Evolutionary conservation across 768 basidiomycete genomes (phyloP).

Genomic region (Trametes cubensis): DNA sequence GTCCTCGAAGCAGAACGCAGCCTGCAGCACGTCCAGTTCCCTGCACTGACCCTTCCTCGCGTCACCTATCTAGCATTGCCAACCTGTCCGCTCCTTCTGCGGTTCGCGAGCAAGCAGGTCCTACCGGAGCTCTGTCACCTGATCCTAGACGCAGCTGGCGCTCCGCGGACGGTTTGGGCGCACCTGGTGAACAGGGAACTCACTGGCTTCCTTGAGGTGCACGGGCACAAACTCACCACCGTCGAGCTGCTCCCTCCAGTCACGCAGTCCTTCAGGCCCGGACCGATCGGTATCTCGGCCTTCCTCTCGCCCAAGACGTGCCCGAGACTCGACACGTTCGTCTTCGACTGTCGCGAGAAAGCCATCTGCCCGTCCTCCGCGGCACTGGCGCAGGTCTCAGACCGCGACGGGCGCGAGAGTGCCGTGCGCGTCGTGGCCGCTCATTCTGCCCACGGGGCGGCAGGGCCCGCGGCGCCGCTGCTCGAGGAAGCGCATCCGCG

Average conservation of each 20-base stretch:
- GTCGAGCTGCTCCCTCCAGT: conserved; percentile 43
- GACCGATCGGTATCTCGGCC: conserved; percentile 43
- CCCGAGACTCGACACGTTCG: conserved; percentile 48
- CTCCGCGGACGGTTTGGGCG: conserved; percentile 12
- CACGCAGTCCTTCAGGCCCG: conserved; percentile 27
- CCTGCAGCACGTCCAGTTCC: conserved; percentile 24
- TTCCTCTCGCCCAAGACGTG: conserved; percentile 48
- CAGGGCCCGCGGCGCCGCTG: conserved; percentile 11
- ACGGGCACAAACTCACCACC: conserved; percentile 43
- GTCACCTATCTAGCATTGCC: conserved; percentile 49
- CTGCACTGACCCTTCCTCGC: conserved; percentile 38
- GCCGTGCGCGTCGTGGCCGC: conserved; percentile 5
- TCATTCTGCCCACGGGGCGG: neutral
- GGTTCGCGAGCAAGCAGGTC: conserved; percentile 40
- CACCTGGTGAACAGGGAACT: conserved; percentile 28
- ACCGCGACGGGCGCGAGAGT: conserved; percentile 7
- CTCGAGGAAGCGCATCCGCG: conserved; percentile 30
- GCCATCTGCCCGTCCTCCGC: conserved; percentile 13
- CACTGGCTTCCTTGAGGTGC: conserved; percentile 42
- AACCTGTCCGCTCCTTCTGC: conserved; percentile 40
- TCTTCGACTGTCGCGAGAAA: conserved; percentile 36
- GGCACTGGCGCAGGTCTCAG: conserved; percentile 21
- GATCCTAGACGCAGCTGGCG: conserved; percentile 38
- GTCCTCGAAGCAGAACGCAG: conserved; percentile 26
- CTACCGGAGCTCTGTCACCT: conserved; percentile 49